Percentiles rank a stretch among this genome's conserved stretches.
phyloP scores from a whole-genome alignment of 371 early-diverging fungal species.

The Mortierella sp. region DNA sequence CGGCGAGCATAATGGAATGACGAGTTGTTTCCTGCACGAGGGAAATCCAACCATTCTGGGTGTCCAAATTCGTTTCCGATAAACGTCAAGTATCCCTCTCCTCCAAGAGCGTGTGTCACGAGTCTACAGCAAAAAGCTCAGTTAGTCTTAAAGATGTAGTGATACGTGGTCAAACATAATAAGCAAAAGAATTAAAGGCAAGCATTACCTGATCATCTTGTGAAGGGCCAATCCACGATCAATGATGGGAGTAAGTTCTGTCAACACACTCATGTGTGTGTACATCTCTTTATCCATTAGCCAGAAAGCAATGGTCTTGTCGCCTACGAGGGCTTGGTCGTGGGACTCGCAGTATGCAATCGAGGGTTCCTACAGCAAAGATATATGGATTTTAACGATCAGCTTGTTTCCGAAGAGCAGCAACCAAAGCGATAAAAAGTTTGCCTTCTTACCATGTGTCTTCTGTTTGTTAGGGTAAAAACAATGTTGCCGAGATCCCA shows the following conservation, averaged over 20 bases:
- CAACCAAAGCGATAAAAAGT: background rate
- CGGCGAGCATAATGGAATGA: conserved; percentile 96
- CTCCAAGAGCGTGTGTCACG: conserved; percentile 90
- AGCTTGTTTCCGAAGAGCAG: background rate
- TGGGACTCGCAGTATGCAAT: conserved; percentile 96
- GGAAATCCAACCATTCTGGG: conserved; percentile 99
- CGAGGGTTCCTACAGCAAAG: conserved; percentile 72
- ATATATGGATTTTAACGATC: background rate
- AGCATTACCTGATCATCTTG: conserved; percentile 90
- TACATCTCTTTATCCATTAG: conserved; percentile 99
- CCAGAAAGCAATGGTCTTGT: conserved; percentile 98
- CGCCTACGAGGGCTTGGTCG: conserved; percentile 98
- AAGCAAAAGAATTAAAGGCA: background rate
- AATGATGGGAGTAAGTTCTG: conserved; percentile 87
- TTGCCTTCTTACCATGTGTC: conserved; percentile 62
- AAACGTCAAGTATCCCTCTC: conserved; percentile 96
- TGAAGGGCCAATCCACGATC: conserved; percentile 95
- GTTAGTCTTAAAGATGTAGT: background rate
- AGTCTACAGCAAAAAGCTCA: conserved; percentile 55
- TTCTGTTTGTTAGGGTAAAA: conserved; percentile 92
- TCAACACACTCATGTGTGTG: conserved; percentile 89
- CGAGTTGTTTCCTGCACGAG: conserved; percentile 91
- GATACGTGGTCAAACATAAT: background rate
- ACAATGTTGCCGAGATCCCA: conserved; percentile 93
- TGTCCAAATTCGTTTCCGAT: conserved; percentile 98